Base-by-base conservation (phyloP, 331 rosid species). In the Ulmus americana region DNA sequence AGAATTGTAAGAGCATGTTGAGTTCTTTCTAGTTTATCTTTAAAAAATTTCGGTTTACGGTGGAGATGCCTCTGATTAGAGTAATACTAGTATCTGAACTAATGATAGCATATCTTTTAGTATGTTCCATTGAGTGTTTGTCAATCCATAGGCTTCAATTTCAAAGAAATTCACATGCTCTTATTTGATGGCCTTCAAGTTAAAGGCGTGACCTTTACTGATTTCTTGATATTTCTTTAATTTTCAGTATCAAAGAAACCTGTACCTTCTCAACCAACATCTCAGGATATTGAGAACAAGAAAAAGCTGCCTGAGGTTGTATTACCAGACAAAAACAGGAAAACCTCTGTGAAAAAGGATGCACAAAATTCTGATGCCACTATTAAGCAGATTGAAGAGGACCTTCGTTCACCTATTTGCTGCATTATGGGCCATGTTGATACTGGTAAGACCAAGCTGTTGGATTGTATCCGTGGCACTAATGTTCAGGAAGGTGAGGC, bases 371-470 rank as follows among this genome's bases (percentile, higher is more conserved):
- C 81, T 45, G 79, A 65, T 61, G 61, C 76, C 61, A 46, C 76
- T 73, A 41, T 83, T 54, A 79, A 79, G 60, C 73, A 77, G 8
- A 55, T 62, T 76, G 95, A 84, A 61, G 88, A 80, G 28, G 73
- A 85, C 77, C 99, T 94, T 52, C 97, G 97, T 5, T 94, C 97
- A 41, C 99, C 99, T 56, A 94, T 94, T 67, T 94, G 99, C 84
- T 90, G 97, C 77, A 94, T 94, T 69, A 94, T 90, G 99, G 99
- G 99, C 54, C 99, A 94, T 75, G 98, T 94, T 12, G 98, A 94
- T 65, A 81, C 98, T 15, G 98, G 98, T 49, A 94, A 94, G 79
- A 94, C 98, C 52, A 89, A 94, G 80, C 82, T 94, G 49, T 80
- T 94, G 77, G 98, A 94, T 73, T 89, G 91, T 71, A 90, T 94